Evolutionary conservation across 345 rosid genomes (phyloP).

Genomic region (Eucalyptus pumila): DNA sequence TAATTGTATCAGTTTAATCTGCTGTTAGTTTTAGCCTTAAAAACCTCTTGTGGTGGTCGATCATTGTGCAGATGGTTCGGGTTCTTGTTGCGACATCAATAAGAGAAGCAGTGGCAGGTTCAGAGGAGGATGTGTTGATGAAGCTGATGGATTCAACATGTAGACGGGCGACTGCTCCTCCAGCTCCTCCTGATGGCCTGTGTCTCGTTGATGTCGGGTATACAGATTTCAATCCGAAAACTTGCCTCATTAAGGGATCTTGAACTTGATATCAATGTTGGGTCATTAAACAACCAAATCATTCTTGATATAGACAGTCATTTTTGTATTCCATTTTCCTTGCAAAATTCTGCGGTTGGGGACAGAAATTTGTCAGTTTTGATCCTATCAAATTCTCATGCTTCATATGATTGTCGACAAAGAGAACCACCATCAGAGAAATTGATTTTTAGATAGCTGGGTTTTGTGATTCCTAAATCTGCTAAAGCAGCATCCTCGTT

Average conservation of each 20-base stretch:
- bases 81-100: constrained; percentile 85
- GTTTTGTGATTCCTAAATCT: not conserved
- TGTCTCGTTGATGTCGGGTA: constrained; percentile 85
- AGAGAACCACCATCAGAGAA: not conserved
- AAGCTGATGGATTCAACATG: constrained; percentile 72
- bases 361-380: not conserved
- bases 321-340: not conserved
- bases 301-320: not conserved
- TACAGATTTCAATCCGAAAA: constrained; percentile 44
- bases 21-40: not conserved
- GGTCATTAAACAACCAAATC: not conserved
- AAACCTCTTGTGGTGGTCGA: not conserved
- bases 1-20: not conserved
- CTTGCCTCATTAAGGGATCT: constrained; percentile 30
- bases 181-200: constrained; percentile 83
- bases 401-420: not conserved
- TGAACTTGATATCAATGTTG: not conserved
- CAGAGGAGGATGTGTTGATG: constrained; percentile 59
- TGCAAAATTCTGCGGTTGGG: not conserved
- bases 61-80: constrained; percentile 59
- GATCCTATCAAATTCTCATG: not conserved
- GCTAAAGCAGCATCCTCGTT: not conserved
- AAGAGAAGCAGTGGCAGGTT: constrained; percentile 93
- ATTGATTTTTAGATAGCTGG: not conserved
- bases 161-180: constrained; percentile 93